Conservation (phyloP, 768 basidiomycete genomes). For the Strobilomyces dryophilus region DNA sequence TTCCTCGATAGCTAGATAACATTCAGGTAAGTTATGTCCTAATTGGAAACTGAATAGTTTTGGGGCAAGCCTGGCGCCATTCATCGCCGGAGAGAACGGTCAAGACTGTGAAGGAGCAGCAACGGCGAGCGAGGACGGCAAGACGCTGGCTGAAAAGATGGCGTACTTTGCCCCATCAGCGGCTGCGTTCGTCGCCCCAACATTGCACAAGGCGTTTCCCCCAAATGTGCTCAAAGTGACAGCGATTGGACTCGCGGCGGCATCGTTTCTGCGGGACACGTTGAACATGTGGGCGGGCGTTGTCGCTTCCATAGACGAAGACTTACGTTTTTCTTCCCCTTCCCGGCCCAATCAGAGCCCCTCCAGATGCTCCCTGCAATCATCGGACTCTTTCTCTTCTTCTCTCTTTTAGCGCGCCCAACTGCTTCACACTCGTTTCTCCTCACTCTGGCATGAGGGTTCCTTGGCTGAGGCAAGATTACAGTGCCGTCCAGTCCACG, state of each 20-base stretch:
- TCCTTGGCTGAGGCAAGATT: conserved; percentile 24
- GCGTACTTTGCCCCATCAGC: conserved; percentile 75
- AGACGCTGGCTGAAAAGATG: too few species aligned
- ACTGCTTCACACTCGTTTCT: conserved; percentile 20
- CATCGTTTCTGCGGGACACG: conserved; percentile 43
- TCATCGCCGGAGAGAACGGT: too few species aligned
- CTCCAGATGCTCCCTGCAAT: too few species aligned
- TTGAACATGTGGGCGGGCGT: conserved; percentile 50
- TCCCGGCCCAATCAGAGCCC: too few species aligned
- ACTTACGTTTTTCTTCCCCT: conserved; percentile 9
- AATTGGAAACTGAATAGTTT: too few species aligned
- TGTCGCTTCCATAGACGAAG: conserved; percentile 35
- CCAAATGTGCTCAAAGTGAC: conserved; percentile 38
- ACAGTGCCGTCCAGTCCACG: conserved; percentile 24
- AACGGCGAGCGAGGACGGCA: too few species aligned
- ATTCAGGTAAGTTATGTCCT: too few species aligned
- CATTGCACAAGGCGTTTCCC: conserved; percentile 42
- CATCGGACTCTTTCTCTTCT: too few species aligned
- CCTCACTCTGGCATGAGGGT: conserved; percentile 25
- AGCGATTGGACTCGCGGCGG: conserved; percentile 68
- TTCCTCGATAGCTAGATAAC: too few species aligned
- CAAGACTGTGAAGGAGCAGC: too few species aligned
- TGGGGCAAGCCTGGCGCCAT: too few species aligned
- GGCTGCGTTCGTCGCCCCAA: conserved; percentile 52
- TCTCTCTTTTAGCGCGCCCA: conserved; percentile 7